Percentiles rank a stretch among this genome's conserved stretches.
phyloP scores from a whole-genome alignment of 345 rosid species.

The Eucalyptus regnans region DNA sequence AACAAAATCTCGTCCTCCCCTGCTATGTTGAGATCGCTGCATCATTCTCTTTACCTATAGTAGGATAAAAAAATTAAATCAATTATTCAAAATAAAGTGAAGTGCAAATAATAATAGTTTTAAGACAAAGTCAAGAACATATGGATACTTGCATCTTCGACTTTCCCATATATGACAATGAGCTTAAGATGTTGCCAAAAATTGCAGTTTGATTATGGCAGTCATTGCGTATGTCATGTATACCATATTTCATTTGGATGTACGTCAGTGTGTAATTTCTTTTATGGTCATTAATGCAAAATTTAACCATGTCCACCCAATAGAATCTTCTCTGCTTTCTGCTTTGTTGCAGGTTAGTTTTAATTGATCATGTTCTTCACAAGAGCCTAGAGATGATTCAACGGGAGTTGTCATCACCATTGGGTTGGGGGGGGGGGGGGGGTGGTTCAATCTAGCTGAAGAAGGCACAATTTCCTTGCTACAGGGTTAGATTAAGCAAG shows the following conservation, averaged over 20 bases:
- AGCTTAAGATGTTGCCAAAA: background rate
- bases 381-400: background rate
- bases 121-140: no score
- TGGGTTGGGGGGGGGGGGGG: background rate
- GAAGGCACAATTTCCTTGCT: background rate
- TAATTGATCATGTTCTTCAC: background rate
- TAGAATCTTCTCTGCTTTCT: background rate
- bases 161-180: background rate
- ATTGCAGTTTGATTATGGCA: background rate
- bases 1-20: background rate
- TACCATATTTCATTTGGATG: background rate
- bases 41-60: background rate
- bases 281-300: background rate
- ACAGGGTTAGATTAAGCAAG: no score
- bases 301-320: background rate
- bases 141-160: background rate
- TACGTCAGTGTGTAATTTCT: background rate
- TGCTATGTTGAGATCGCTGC: background rate
- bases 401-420: background rate
- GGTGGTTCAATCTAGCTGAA: background rate
- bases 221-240: background rate
- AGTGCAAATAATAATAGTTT: fast-evolving
- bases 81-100: no score
- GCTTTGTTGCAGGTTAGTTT: background rate
- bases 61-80: background rate